These are phyloP conservation scores for Punica granatum DNA, from an alignment of 345 rosid species.

Conservation along the genomic window DNA sequence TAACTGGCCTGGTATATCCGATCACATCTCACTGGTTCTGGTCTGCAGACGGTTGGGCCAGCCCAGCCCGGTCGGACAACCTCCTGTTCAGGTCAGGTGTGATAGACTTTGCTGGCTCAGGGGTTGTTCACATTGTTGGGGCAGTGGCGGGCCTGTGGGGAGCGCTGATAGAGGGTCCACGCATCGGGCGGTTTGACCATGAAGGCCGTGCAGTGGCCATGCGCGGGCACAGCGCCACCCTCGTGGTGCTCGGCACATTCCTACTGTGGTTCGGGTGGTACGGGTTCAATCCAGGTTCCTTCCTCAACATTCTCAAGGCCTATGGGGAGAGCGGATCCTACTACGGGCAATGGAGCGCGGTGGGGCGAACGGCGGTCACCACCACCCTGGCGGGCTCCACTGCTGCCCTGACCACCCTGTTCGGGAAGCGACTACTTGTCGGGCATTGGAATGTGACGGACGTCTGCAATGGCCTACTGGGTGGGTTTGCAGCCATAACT, in stretches of 20 bases:
- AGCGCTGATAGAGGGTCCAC: slow-evolving; percentile 50
- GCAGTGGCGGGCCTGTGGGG: slow-evolving; percentile 60
- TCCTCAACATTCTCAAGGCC: slow-evolving; percentile 24
- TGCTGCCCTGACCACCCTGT: slow-evolving; percentile 52
- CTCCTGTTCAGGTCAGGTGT: slow-evolving; percentile 40
- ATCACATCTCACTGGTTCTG: slow-evolving; percentile 59
- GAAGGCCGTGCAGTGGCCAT: slow-evolving; percentile 22
- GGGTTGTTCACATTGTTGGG: slow-evolving; percentile 59
- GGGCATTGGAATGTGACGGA: slow-evolving; percentile 60
- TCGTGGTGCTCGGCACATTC: slow-evolving; percentile 53
- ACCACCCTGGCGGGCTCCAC: slow-evolving; percentile 47
- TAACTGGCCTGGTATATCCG: slow-evolving; percentile 50
- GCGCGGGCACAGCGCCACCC: slow-evolving; percentile 53
- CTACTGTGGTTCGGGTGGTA: slow-evolving; percentile 56
- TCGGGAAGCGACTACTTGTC: slow-evolving; percentile 34
- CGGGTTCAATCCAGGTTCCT: slow-evolving; percentile 59
- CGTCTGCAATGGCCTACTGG: slow-evolving; percentile 55
- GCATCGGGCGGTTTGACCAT: slow-evolving; percentile 41
- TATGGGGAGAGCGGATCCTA: slow-evolving; percentile 22
- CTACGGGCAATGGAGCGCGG: slow-evolving; percentile 57
- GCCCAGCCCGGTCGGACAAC: slow-evolving; percentile 18
- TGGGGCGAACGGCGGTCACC: slow-evolving; percentile 55
- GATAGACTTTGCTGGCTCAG: slow-evolving; percentile 54
- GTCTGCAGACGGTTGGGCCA: slow-evolving; percentile 51
- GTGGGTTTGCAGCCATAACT: slow-evolving; percentile 41